Percentiles rank a stretch among this genome's conserved stretches.
These are phyloP conservation scores for Ephemerocybe angulata DNA, from an alignment of 768 basidiomycete species.

Conservation along the genomic window DNA sequence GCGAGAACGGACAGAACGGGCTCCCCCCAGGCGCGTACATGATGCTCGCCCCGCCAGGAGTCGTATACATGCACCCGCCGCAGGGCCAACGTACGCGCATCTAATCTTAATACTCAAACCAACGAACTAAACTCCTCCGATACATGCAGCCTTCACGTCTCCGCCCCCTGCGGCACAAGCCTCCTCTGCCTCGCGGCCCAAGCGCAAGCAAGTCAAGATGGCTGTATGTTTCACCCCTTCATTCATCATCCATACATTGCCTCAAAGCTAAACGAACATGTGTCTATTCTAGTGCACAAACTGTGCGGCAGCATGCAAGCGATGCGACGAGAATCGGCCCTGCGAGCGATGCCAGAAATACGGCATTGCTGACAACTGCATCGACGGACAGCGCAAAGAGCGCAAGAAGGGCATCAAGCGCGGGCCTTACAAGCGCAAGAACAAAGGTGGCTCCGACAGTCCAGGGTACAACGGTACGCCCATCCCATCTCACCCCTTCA, in stretches of 20 bases:
- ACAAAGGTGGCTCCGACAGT: constrained; percentile 28
- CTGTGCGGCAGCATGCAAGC: constrained; percentile 85
- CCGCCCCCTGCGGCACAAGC: constrained; percentile 17
- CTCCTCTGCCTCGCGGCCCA: constrained; percentile 34
- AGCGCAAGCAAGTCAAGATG: constrained; percentile 87
- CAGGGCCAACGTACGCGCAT: constrained; percentile 33
- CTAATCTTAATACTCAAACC: no score
- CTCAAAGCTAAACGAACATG: background rate
- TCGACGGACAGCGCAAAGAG: constrained; percentile 91
- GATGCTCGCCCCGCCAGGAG: constrained; percentile 41
- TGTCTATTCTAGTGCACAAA: constrained; percentile 58
- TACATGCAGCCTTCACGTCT: constrained; percentile 19
- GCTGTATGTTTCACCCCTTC: constrained; percentile 40
- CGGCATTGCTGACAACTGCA: constrained; percentile 70
- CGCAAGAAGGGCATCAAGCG: constrained; percentile 87
- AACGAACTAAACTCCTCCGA: no score
- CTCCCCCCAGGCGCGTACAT: constrained; percentile 35
- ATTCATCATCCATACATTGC: constrained; percentile 1
- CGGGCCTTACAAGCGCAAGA: constrained; percentile 76
- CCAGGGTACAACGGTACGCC: constrained; percentile 16
- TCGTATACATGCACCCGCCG: constrained; percentile 42
- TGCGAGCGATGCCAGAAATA: constrained; percentile 91
- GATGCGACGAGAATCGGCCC: constrained; percentile 83
- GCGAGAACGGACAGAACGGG: constrained; percentile 31
- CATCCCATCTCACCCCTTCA: background rate